A percentile compares a stretch with the other conserved stretches of the same genome.
These are phyloP conservation scores for Chondrus crispus DNA, from an alignment of 23 red algal species.

Conservation along the genomic window DNA sequence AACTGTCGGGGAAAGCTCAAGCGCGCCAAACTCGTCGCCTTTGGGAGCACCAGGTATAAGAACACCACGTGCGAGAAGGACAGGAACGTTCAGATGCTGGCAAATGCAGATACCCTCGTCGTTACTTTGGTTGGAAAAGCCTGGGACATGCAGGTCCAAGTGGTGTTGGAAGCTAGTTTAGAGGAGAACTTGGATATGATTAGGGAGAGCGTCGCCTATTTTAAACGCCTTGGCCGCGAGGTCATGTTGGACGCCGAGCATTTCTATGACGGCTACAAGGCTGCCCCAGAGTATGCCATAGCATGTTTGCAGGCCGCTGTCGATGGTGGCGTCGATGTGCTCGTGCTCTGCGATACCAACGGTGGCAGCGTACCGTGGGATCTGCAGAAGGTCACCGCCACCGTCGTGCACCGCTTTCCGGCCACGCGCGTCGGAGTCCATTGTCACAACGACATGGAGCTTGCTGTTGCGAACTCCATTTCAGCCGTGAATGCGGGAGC, in stretches of 20 bases:
- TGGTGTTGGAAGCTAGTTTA: slow-evolving; percentile 74
- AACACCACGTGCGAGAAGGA: slow-evolving; percentile 65
- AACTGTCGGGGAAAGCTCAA: slow-evolving; percentile 13
- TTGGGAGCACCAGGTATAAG: slow-evolving; percentile 95
- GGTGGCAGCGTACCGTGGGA: slow-evolving; percentile 91
- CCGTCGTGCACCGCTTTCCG: slow-evolving; percentile 56
- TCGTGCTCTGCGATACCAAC: slow-evolving; percentile 99
- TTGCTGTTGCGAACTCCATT: slow-evolving; percentile 94
- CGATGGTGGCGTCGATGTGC: slow-evolving; percentile 73
- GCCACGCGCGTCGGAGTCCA: slow-evolving; percentile 77
- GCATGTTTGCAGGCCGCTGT: slow-evolving; percentile 73
- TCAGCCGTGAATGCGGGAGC: slow-evolving; percentile 88
- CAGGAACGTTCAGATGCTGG: slow-evolving; percentile 63
- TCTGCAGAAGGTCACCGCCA: slow-evolving; percentile 46
- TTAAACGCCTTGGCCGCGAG: slow-evolving; percentile 55
- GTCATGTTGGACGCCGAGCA: slow-evolving; percentile 99
- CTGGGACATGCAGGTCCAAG: slow-evolving; percentile 72
- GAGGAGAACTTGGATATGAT: slow-evolving; percentile 98
- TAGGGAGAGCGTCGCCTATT: slow-evolving; percentile 71
- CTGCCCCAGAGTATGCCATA: slow-evolving; percentile 66
- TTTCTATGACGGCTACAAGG: slow-evolving; percentile 96
- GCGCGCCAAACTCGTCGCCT: slow-evolving; percentile 81
- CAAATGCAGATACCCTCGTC: slow-evolving; percentile 66
- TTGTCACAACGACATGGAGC: slow-evolving; percentile 99
- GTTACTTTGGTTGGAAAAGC: slow-evolving; percentile 96